A percentile compares a stretch with the other conserved stretches of the same genome.
phyloP scores from a whole-genome alignment of 495 filamentous ascomycete genomes.

The Immersiella caudata region DNA sequence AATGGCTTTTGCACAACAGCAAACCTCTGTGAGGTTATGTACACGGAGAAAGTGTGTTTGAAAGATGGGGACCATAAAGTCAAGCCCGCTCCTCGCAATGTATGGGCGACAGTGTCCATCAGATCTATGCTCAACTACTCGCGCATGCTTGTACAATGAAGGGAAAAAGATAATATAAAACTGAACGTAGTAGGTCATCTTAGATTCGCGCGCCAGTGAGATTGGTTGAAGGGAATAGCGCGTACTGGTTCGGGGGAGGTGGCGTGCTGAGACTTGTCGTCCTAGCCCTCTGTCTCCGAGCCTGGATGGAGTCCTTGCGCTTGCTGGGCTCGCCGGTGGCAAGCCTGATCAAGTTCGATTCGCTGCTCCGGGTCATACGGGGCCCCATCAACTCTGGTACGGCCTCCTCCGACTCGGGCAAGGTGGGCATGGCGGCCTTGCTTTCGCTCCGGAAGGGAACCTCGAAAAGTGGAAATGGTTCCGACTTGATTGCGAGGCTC shows the following conservation, averaged over 20 bases:
- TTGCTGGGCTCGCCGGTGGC: slow-evolving; percentile 30
- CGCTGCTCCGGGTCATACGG: slow-evolving; percentile 32
- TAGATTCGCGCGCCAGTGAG: slow-evolving; percentile 33
- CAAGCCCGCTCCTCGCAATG: not conserved
- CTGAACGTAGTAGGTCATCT: not conserved
- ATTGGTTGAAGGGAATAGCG: slow-evolving; percentile 39
- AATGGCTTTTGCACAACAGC: not conserved
- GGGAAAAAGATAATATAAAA: not conserved
- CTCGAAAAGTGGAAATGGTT: slow-evolving; percentile 34
- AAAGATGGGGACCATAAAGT: not conserved
- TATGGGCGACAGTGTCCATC: not conserved
- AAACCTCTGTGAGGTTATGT: not conserved
- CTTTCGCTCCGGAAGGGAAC: slow-evolving; percentile 27
- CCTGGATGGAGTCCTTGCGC: slow-evolving; percentile 31
- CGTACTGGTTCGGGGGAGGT: slow-evolving; percentile 47
- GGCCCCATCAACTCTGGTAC: slow-evolving; percentile 12
- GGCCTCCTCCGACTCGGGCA: slow-evolving; percentile 36
- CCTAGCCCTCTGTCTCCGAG: slow-evolving; percentile 35
- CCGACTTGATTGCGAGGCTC: slow-evolving; percentile 26
- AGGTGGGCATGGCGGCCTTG: slow-evolving; percentile 36
- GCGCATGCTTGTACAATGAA: not conserved
- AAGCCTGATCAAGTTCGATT: slow-evolving; percentile 33
- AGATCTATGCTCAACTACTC: not conserved
- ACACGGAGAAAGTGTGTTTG: not conserved
- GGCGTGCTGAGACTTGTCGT: slow-evolving; percentile 45